phyloP scores from a whole-genome alignment of 306 rosid genomes.

The Vigna hirtella region DNA sequence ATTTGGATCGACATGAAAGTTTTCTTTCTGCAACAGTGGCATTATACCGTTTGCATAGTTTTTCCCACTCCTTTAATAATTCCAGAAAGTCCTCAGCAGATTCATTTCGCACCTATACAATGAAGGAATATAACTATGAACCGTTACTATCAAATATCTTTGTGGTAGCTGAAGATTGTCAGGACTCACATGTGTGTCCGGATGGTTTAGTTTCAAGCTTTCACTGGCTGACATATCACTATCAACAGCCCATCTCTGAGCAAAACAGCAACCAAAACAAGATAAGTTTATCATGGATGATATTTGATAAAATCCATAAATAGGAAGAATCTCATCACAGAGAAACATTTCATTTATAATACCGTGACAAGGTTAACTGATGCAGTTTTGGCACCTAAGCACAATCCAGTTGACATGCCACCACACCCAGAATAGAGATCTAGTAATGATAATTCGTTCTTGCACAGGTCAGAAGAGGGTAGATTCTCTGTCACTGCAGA shows the following conservation, averaged over 20 bases:
- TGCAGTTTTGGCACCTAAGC: constrained; percentile 83
- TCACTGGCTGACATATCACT: constrained; percentile 68
- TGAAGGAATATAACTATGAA: constrained; percentile 22
- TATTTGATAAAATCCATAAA: constrained; percentile 25
- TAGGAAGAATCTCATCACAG: constrained; percentile 29
- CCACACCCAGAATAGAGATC: constrained; percentile 96
- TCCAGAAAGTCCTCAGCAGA: constrained; percentile 81
- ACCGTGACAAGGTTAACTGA: constrained; percentile 83
- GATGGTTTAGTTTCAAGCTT: constrained; percentile 86
- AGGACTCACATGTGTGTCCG: constrained; percentile 72
- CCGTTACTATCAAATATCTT: constrained; percentile 19
- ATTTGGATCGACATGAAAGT: constrained; percentile 44
- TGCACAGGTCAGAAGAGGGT: constrained; percentile 40
- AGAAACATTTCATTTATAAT: constrained; percentile 35
- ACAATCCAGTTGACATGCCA: constrained; percentile 97
- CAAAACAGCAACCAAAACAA: constrained; percentile 42
- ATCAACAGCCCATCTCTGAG: constrained; percentile 94
- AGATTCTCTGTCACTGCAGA: constrained; percentile 43
- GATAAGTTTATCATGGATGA: constrained; percentile 35
- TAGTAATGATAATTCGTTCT: constrained; percentile 61
- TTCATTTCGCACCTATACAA: constrained; percentile 86
- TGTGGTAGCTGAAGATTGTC: constrained; percentile 34
- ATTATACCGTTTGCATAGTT: constrained; percentile 68
- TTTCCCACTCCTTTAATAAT: constrained; percentile 87
- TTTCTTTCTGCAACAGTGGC: constrained; percentile 44